Base-by-base conservation (phyloP, 306 rosid species). In the Cucurbita maxima region DNA sequence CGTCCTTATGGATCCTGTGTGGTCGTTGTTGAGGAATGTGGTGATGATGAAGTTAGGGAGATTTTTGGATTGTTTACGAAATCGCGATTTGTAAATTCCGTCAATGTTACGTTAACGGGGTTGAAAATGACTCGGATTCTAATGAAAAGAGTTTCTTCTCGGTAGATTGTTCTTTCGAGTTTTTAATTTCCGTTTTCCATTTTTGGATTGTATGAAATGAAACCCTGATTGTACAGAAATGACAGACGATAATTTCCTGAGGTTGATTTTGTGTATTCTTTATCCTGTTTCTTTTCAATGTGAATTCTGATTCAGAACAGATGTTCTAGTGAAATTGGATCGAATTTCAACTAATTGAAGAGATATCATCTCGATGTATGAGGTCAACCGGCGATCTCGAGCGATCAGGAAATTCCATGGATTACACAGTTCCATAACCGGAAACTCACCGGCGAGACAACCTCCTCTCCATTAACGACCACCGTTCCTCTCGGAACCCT, bases 361-460 rank as follows among this genome's bases (percentile, higher is more conserved):
- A 50, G 8, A 57, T 43, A 22, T 67, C 74, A 71, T 48, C 40
- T 41, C 63, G 79, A 77, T 58, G 41, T 51, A 9, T 44, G 45
- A 58, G 78, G 70, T 71, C 59, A 38, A 69, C 79, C 76, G 3
- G 57, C 50, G 75, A 79, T 68, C 57, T 84, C 68, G 18, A 92
- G 81, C 80, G 91, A 85, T 74, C 75, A 74, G 18, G 93, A 84
- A 76, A 90, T 90, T 63, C 96, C 96, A 82, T 90, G 98, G 74
- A 92, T 72, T 0, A 80, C 88, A 52, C 86, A 86, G 20, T 74
- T 88, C 13, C 82, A 80, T 0, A 96, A 92, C 74, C 56, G 47
- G 7, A 81, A 77, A 60, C 84, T 45, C 13, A 90, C 92, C 19
- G 96, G 90, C 6, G 74, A 84, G 62, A 84, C 90, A 47, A 92